Evolutionary conservation across 768 basidiomycete species (phyloP), one percentile per base, ranked within the genome.

Genomic region (Amanita polypyramis): DNA sequence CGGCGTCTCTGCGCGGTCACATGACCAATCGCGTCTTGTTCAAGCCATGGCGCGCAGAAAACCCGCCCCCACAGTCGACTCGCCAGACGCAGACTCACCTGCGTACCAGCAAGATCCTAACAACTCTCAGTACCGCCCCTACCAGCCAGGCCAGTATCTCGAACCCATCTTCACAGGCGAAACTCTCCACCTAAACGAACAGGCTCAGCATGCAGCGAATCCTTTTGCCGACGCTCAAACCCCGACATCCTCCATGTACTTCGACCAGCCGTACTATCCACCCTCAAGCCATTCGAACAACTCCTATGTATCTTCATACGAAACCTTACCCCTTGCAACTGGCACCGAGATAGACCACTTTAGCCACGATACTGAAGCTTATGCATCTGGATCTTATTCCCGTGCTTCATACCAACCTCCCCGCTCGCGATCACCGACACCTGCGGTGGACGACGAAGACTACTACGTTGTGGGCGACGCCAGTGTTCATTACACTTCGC

Each of bases 391-490:
- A 5, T 70, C 72, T 47, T 65, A 71, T 54, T 66, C 76, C 5
- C 75, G 74, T 9, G 63, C 72, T 27, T 63, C 69, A 1, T 74
- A 70, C 54, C 65, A 62, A 5, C 68, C 71, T 2, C 72, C 81
- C 25, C 76, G 82, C 41, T 87, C 85, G 15, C 78, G 85, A 19
- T 88, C 85, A 2, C 83, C 85, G 0, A 87, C 85, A 3, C 85
- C 85, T 8, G 78, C 79, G 7, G 73, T 74, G 3, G 83, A 85
- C 43, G 83, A 85, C 33, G 84, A 85, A 53, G 82, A 80, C 55
- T 85, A 84, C 52, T 71, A 69, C 50, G 68, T 82, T 15, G 72
- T 75, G 4, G 76, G 70, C 7, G 67, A 79, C 52, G 74, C 73
- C 38, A 74, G 76, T 45, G 60, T 76, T 12, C 78, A 83, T 54